These are phyloP conservation scores for Umbellularia californica DNA, from an alignment of 164 flowering plant species.

Conservation along the genomic window DNA sequence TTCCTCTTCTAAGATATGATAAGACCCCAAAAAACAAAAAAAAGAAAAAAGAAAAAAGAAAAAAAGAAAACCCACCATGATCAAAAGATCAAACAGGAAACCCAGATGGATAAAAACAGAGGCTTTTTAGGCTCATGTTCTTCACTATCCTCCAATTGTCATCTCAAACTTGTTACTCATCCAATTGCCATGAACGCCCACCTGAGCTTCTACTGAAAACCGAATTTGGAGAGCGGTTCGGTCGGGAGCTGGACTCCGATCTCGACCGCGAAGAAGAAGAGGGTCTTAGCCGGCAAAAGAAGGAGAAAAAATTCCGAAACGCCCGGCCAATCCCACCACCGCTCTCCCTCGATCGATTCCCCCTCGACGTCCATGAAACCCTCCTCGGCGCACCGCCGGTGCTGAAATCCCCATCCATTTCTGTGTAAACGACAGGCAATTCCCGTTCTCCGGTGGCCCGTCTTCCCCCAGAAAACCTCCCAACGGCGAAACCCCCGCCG, in stretches of 20 bases:
- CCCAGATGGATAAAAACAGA: not conserved
- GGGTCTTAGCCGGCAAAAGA: slow-evolving; percentile 35
- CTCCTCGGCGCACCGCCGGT: slow-evolving; percentile 41
- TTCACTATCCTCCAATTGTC: slow-evolving; percentile 3
- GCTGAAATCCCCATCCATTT: slow-evolving; percentile 61
- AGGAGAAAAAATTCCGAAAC: slow-evolving; percentile 42
- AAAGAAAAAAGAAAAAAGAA: too few species aligned
- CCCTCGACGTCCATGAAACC: slow-evolving; percentile 42
- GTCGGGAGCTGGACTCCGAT: slow-evolving; percentile 17
- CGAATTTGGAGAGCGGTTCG: slow-evolving; percentile 25
- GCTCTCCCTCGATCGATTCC: slow-evolving; percentile 35
- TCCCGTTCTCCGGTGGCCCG: slow-evolving; percentile 44
- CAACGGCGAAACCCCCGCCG: slow-evolving; percentile 86
- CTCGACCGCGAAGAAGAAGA: slow-evolving; percentile 23
- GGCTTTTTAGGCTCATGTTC: not conserved
- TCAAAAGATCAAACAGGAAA: not conserved
- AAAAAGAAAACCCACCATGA: not conserved
- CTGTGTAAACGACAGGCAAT: slow-evolving; percentile 65
- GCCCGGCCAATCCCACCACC: slow-evolving; percentile 44
- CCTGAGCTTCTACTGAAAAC: slow-evolving; percentile 28
- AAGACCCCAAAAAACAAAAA: not conserved
- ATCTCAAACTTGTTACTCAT: slow-evolving; percentile 28
- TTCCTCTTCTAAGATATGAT: not conserved
- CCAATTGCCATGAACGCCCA: slow-evolving; percentile 44
- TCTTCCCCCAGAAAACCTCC: slow-evolving; percentile 56